Base-by-base conservation (phyloP, 331 rosid species). In the Malus hybrid region DNA sequence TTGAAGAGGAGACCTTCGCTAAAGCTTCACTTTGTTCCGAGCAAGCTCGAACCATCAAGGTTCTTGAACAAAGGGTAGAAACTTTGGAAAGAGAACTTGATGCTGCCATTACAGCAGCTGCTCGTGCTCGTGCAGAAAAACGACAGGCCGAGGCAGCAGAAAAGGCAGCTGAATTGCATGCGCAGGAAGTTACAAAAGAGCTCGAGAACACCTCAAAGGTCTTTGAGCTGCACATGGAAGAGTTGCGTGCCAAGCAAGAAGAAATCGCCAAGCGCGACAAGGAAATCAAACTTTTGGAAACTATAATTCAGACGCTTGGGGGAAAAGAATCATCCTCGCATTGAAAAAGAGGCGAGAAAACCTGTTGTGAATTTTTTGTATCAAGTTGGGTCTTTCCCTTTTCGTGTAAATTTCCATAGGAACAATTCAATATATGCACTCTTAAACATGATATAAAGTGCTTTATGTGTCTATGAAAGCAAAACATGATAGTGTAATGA, bases 201-300 rank as follows among this genome's bases (percentile, higher is more conserved):
- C 97, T 94, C 3, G 99, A 94, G 88, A 94, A 92, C 89, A 94
- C 97, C 74, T 89, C 97, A 74, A 92, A 88, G 96, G 99, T 92
- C 48, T 94, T 94, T 84, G 85, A 89, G 80, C 85, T 94, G 77
- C 99, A 94, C 82, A 84, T 94, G 99, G 99, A 95, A 76, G 99
- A 95, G 83, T 78, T 95, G 79, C 97, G 97, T 0, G 78, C 93
- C 31, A 90, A 85, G 86, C 97, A 92, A 72, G 91, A 86, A 69
- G 93, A 92, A 85, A 95, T 95, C 29, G 7, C 81, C 12, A 92
- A 92, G 84, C 97, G 97, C 18, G 97, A 92, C 70, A 72, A 81
- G 55, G 97, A 95, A 61, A 90, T 94, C 34, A 92, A 94, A 59
- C 82, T 94, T 69, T 85, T 94, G 73, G 93, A 92, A 85, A 92